These are phyloP conservation scores for Vanderwaltozyma tropicalis DNA, from an alignment of 805 yeast species.

Conservation along the genomic window DNA sequence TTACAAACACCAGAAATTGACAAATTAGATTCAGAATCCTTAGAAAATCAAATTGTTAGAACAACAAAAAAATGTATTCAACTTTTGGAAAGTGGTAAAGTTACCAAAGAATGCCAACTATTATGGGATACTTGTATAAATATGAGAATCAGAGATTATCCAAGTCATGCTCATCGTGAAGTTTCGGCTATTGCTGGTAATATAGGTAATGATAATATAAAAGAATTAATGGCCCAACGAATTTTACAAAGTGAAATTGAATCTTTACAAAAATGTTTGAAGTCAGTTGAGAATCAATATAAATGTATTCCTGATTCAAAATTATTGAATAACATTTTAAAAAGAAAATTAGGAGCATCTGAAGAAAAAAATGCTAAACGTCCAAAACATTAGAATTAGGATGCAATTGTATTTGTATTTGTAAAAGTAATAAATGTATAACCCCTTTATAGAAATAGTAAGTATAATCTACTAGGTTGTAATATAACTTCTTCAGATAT, in stretches of 20 bases:
- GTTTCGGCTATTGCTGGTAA: conserved; percentile 11
- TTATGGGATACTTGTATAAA: conserved; percentile 22
- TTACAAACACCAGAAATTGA: conserved; percentile 22
- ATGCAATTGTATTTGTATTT: not conserved
- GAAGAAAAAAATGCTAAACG: conserved; percentile 2
- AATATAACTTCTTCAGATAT: conserved; percentile 11
- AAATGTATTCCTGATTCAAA: conserved; percentile 48
- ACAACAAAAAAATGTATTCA: conserved; percentile 52
- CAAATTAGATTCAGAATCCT: conserved; percentile 10
- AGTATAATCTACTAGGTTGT: conserved; percentile 19
- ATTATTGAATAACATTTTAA: conserved; percentile 46
- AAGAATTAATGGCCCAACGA: conserved; percentile 39
- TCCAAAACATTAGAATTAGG: not conserved
- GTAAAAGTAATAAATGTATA: too few species aligned
- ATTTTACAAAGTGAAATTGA: conserved; percentile 48
- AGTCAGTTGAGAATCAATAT: conserved; percentile 24
- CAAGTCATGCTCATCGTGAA: conserved; percentile 21
- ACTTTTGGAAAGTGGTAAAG: conserved; percentile 39
- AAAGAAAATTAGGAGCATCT: conserved; percentile 30
- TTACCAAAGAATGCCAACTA: conserved; percentile 32
- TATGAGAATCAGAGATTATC: conserved; percentile 37
- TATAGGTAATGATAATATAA: conserved; percentile 6
- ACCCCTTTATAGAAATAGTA: conserved; percentile 4
- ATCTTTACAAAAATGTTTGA: conserved; percentile 35
- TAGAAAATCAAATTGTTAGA: conserved; percentile 34